phyloP scores from a whole-genome alignment of 164 flowering plant genomes.

The Echeveria elegans region DNA sequence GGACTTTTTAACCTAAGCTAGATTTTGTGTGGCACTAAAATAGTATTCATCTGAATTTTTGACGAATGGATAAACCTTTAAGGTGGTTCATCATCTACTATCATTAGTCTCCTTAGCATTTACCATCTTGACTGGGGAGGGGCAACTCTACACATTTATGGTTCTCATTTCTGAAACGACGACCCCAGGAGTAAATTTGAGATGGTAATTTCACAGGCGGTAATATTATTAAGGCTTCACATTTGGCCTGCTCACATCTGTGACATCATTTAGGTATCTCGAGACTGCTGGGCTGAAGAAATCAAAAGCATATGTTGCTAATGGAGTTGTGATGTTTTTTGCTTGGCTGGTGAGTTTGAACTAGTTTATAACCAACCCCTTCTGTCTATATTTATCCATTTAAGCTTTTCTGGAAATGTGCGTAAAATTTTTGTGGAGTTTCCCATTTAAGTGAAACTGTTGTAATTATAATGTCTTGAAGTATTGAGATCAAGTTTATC shows the following conservation, averaged over 20 bases:
- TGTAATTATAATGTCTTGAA: no score
- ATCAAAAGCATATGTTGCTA: slow-evolving; percentile 70
- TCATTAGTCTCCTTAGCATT: slow-evolving; percentile 69
- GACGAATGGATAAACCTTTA: slow-evolving; percentile 7
- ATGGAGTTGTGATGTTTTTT: slow-evolving; percentile 71
- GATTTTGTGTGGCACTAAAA: background rate
- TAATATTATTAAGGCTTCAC: background rate
- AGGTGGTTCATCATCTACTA: slow-evolving; percentile 86
- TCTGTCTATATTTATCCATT: background rate
- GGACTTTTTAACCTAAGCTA: background rate
- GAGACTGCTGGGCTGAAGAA: slow-evolving; percentile 88
- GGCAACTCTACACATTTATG: slow-evolving; percentile 88
- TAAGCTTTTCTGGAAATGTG: background rate
- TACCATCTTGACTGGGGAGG: slow-evolving; percentile 76
- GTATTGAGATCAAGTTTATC: background rate
- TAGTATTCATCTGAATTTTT: background rate
- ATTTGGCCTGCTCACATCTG: slow-evolving; percentile 3
- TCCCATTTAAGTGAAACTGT: no score
- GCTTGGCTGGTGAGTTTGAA: slow-evolving; percentile 75
- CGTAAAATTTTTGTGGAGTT: no score
- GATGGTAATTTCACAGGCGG: slow-evolving; percentile 51
- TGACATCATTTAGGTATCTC: slow-evolving; percentile 57
- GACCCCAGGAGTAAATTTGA: slow-evolving; percentile 80
- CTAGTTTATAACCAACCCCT: background rate
- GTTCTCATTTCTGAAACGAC: slow-evolving; percentile 90